A percentile compares a stretch with the other conserved stretches of the same genome.
Evolutionary conservation across 306 rosid genomes (phyloP).

Genomic region (Quercus rubra): DNA sequence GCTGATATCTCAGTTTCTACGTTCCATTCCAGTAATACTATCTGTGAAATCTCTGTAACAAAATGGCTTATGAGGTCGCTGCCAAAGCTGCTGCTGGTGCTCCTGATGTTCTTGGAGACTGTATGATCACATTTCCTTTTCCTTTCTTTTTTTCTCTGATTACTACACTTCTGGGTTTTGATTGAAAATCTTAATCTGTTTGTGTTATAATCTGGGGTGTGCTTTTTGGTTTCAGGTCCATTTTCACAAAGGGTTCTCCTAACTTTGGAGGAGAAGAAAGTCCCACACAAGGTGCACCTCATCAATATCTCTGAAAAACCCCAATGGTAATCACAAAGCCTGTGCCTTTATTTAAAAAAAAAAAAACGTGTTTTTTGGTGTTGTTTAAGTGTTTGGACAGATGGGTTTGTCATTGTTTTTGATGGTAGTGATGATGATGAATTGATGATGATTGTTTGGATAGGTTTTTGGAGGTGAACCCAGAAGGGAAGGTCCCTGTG

Average conservation of each 20-base stretch:
- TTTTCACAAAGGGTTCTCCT: conserved; percentile 72
- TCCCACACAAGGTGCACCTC: conserved; percentile 44
- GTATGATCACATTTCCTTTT: conserved; percentile 27
- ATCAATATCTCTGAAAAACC: conserved; percentile 66
- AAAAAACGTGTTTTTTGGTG: neutral
- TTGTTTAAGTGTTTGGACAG: neutral
- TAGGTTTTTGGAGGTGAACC: conserved; percentile 74
- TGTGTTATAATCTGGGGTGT: neutral
- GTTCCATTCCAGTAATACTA: neutral
- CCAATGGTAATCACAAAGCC: conserved; percentile 42
- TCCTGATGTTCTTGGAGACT: conserved; percentile 68
- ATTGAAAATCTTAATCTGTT: neutral
- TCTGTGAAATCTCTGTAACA: neutral
- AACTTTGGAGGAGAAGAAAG: conserved; percentile 86
- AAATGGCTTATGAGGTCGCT: conserved; percentile 60
- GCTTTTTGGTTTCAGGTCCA: conserved; percentile 52
- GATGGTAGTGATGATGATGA: neutral
- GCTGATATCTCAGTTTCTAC: neutral
- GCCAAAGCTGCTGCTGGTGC: conserved; percentile 71
- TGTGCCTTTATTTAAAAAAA: neutral
- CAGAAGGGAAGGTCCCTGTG: conserved; percentile 88
- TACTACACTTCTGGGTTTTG: conserved; percentile 2
- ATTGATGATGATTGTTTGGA: neutral
- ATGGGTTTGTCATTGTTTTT: conserved; percentile 14
- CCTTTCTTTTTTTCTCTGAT: neutral